phyloP scores from a whole-genome alignment of 805 yeast genomes.

The Saccharomycopsis vini region DNA sequence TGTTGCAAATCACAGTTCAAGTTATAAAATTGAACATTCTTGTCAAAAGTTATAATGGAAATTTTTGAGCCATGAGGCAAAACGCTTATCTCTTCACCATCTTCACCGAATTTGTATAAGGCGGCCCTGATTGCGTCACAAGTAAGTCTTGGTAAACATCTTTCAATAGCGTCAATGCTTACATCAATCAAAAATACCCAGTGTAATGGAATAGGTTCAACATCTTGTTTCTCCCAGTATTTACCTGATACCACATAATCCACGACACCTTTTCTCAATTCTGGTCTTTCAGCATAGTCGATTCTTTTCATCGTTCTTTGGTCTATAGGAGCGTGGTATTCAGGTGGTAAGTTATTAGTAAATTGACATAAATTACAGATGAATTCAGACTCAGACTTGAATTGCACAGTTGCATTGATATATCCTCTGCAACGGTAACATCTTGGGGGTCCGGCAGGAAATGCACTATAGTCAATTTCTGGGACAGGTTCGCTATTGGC shows the following conservation, averaged over 20 bases:
- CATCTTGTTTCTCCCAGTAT: slow-evolving; percentile 45
- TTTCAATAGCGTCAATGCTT: slow-evolving; percentile 46
- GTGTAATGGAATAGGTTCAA: slow-evolving; percentile 42
- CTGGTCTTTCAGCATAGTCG: slow-evolving; percentile 62
- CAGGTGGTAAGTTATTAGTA: slow-evolving; percentile 57
- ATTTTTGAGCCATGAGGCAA: slow-evolving; percentile 41
- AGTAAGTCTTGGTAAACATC: slow-evolving; percentile 51
- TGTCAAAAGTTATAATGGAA: slow-evolving; percentile 71
- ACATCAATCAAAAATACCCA: slow-evolving; percentile 72
- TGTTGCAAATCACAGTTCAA: slow-evolving; percentile 46
- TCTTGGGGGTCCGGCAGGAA: slow-evolving; percentile 60
- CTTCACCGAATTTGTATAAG: slow-evolving; percentile 25
- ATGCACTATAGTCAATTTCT: slow-evolving; percentile 47
- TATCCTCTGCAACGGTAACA: slow-evolving; percentile 90
- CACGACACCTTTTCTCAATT: slow-evolving; percentile 72
- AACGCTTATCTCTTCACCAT: slow-evolving; percentile 20
- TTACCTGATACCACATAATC: slow-evolving; percentile 72
- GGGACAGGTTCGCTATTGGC: slow-evolving; percentile 54
- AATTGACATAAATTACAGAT: slow-evolving; percentile 84
- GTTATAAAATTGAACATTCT: slow-evolving; percentile 63
- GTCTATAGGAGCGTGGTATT: slow-evolving; percentile 57
- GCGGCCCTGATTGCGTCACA: slow-evolving; percentile 63
- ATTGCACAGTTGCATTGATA: slow-evolving; percentile 65
- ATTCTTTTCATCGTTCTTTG: slow-evolving; percentile 48
- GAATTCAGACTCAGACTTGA: slow-evolving; percentile 50